Evolutionary conservation across 2,329 filamentous ascomycete genomes (phyloP), one percentile per base, ranked within the genome.

Genomic region (Clathrospora elynae): DNA sequence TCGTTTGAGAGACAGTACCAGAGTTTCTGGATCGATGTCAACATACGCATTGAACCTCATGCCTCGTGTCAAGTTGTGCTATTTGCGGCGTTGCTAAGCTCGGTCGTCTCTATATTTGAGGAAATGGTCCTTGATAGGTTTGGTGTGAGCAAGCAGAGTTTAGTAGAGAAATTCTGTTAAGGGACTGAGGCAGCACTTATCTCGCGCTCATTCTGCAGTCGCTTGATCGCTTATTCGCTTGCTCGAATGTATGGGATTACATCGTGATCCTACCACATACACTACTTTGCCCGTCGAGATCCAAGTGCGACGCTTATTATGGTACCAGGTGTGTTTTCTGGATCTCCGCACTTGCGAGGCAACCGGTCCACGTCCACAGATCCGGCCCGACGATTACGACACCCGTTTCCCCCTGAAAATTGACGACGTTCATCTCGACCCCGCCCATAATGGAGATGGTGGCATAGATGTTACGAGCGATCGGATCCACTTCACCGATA

Each of bases 261-360:
- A 90, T 61, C 79, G 85, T 6, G 87, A 90, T 52, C 85, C 85
- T 11, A 78, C 81, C 29, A 76, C 78, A 7, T 89, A 87, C 57
- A 81, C 80, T 1, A 76, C 86, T 42, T 80, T 77, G 2, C 78
- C 86, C 0, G 71, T 89, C 2, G 86, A 90, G 55, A 84, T 82
- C 0, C 86, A 90, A 38, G 76, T 89, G 3, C 81, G 87, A 9
- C 81, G 87, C 4, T 71, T 90, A 25, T 76, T 90, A 22, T 90
- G 87, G 87, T 84, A 89, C 62, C 86, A 90, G 57, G 75, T 91
- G 13, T 89, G 85, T 66, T 88, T 88, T 62, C 75, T 91, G 6
- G 87, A 90, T 62, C 79, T 89, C 42, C 78, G 86, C 25, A 89
- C 86, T 1, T 87, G 83, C 58, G 87, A 90, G 67, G 81, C 84